These are phyloP conservation scores for Lathyrus sativus DNA, from an alignment of 306 rosid genomes.

Conservation along the genomic window DNA sequence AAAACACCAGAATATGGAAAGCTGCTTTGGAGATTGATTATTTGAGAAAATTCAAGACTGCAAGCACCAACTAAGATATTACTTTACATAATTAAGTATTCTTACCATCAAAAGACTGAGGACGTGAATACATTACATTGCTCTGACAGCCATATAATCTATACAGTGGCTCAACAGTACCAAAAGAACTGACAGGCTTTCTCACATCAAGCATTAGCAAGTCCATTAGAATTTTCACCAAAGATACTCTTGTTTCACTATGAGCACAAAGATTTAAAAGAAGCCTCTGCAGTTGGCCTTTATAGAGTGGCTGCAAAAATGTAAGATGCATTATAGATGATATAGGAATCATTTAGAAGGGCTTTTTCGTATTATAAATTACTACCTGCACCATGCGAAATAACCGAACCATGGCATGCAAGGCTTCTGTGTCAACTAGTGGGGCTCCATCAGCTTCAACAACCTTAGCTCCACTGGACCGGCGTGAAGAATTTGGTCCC, in stretches of 20 bases:
- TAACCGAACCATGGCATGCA: slow-evolving; percentile 85
- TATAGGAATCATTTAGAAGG: slow-evolving; percentile 22
- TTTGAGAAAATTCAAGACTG: slow-evolving; percentile 10
- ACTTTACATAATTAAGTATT: slow-evolving; percentile 14
- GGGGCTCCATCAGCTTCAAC: slow-evolving; percentile 98
- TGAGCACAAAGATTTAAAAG: slow-evolving; percentile 93
- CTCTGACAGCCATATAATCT: slow-evolving; percentile 91
- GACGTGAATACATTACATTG: slow-evolving; percentile 94
- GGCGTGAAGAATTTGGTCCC: slow-evolving; percentile 65
- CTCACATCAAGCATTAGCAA: slow-evolving; percentile 77
- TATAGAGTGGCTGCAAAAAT: slow-evolving; percentile 86
- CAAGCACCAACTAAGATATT: slow-evolving; percentile 3
- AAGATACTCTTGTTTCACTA: slow-evolving; percentile 73
- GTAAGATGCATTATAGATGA: slow-evolving; percentile 29
- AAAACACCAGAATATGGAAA: slow-evolving; percentile 22
- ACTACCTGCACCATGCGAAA: slow-evolving; percentile 94
- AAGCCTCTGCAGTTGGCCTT: slow-evolving; percentile 95
- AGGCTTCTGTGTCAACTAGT: slow-evolving; percentile 78
- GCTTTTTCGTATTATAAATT: slow-evolving; percentile 1
- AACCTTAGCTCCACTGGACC: slow-evolving; percentile 73
- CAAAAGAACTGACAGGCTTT: slow-evolving; percentile 47
- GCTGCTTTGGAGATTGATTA: neutral
- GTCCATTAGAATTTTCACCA: slow-evolving; percentile 92
- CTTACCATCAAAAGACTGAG: slow-evolving; percentile 91
- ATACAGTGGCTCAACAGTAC: slow-evolving; percentile 62